Evolutionary conservation across 2,329 filamentous ascomycete genomes (phyloP), one percentile per base, ranked within the genome.

Genomic region (Diaporthe vexans): DNA sequence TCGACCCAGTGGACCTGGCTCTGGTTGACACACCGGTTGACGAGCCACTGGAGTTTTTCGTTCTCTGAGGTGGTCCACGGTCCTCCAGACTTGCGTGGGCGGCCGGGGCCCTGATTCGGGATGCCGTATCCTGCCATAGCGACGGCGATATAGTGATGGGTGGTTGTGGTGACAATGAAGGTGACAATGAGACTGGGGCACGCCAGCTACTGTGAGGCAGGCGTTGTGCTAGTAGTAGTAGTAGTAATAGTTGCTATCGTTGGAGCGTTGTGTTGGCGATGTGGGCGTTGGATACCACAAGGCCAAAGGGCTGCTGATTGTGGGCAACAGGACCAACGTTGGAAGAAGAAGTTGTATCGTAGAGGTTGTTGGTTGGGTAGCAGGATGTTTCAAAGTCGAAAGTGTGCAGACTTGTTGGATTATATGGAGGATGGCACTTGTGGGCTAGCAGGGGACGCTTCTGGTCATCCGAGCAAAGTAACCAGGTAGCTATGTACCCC

Each of bases 1-100:
- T 91, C 90, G 19, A 98, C 95, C 96, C 96, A 98, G 88, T 98
- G 69, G 56, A 72, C n/a, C 69, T 61, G 46, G 57, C 8, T 17
- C n/a, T 26, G 35, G 17, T 52, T 29, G 33, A 2, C 19, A 52
- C 21, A 43, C 11, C 21, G 46, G n/a, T 3, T 24, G 57, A 72
- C 57, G 15, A 72, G 56, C 15, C 0, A n/a, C n/a, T n/a, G 5
- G 24, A 72, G 69, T 19, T 33, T 29, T 0, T 54, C 43, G 69
- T 61, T 72, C 35, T 72, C 69, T 4, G 0, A 0, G 29, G 9
- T 54, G 19, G 46, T 57, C 69, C 69, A 72, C 24, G 69, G 57
- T 46, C 69, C 69, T 19, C 69, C 69, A 10, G 40, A 13, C 24
- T 72, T 72, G 46, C 46, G 46, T 51, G 69, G 56, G 46, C 69